Percentiles rank a stretch among this genome's conserved stretches.
Conservation (phyloP, 495 filamentous ascomycete genomes). For the Penicillium diatomitis region DNA sequence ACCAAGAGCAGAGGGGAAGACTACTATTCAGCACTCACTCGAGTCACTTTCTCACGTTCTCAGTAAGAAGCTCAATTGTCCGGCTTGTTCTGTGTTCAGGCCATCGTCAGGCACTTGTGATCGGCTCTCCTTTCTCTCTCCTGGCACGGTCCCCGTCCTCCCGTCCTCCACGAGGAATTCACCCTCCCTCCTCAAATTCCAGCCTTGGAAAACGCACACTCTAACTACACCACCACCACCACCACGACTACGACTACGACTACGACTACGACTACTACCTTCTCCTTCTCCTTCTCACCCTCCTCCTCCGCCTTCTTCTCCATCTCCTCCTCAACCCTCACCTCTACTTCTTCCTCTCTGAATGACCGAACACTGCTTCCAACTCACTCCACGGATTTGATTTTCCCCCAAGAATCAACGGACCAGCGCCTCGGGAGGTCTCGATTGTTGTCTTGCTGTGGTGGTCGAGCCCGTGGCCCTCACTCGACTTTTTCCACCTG, state of each 20-base stretch:
- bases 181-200: conserved; percentile 16
- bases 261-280: neutral
- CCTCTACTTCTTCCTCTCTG: neutral
- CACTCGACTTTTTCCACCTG: too few relatives aligned
- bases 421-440: too few relatives aligned
- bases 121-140: neutral
- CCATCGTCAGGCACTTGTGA: neutral
- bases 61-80: too few relatives aligned
- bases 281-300: neutral
- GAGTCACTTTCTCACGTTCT: too few relatives aligned
- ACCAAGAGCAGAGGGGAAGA: too few relatives aligned
- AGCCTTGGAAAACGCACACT: neutral
- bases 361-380: too few relatives aligned
- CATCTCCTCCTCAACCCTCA: neutral
- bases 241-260: neutral
- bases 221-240: neutral
- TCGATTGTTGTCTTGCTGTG: too few relatives aligned
- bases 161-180: conserved; percentile 18
- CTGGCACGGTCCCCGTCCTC: conserved; percentile 7
- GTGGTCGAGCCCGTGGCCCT: too few relatives aligned
- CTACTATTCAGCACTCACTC: too few relatives aligned
- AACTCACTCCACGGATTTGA: too few relatives aligned
- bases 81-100: neutral
- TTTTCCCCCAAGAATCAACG: too few relatives aligned
- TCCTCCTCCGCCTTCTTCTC: neutral